phyloP scores from a whole-genome alignment of 2,329 filamentous ascomycete genomes.

The Colletotrichum camelliae region DNA sequence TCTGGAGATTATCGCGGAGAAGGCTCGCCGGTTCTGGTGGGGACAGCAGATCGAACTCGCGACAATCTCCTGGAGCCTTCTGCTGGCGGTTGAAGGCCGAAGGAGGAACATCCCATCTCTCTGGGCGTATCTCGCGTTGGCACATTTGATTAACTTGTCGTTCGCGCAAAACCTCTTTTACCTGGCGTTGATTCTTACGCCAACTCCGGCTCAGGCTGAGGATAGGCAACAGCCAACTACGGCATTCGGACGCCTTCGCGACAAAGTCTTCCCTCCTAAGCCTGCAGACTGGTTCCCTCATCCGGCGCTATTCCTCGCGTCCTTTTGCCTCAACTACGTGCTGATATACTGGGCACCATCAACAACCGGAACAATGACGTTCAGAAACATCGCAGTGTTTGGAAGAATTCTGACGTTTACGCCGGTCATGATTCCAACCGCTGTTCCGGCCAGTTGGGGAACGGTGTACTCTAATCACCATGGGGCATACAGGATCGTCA shows the following conservation, averaged over 20 bases:
- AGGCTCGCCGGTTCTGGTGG: slow-evolving; percentile 65
- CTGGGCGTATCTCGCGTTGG: slow-evolving; percentile 63
- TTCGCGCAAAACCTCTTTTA: slow-evolving; percentile 70
- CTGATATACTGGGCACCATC: slow-evolving; percentile 43
- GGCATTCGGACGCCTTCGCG: slow-evolving; percentile 31
- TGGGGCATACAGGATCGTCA: slow-evolving; percentile 44
- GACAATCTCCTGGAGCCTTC: slow-evolving; percentile 58
- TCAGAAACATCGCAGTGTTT: slow-evolving; percentile 37
- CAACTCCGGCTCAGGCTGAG: slow-evolving; percentile 45
- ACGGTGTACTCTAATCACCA: slow-evolving; percentile 44
- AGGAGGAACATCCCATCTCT: slow-evolving; percentile 60
- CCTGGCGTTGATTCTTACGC: slow-evolving; percentile 61
- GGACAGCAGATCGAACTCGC: slow-evolving; percentile 64
- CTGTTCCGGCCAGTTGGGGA: slow-evolving; percentile 57
- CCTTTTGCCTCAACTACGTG: slow-evolving; percentile 39
- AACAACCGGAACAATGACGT: slow-evolving; percentile 44
- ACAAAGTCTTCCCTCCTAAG: slow-evolving; percentile 42
- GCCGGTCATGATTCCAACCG: slow-evolving; percentile 50
- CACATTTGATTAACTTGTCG: slow-evolving; percentile 63
- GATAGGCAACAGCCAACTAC: slow-evolving; percentile 32
- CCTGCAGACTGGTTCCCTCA: slow-evolving; percentile 49
- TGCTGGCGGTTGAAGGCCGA: slow-evolving; percentile 64
- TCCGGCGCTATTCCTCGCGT: slow-evolving; percentile 36
- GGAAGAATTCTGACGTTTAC: slow-evolving; percentile 46
- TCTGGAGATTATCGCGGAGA: slow-evolving; percentile 59